Base-by-base conservation (phyloP, 257 asterid genomes). In the Fraxinus excelsior region DNA sequence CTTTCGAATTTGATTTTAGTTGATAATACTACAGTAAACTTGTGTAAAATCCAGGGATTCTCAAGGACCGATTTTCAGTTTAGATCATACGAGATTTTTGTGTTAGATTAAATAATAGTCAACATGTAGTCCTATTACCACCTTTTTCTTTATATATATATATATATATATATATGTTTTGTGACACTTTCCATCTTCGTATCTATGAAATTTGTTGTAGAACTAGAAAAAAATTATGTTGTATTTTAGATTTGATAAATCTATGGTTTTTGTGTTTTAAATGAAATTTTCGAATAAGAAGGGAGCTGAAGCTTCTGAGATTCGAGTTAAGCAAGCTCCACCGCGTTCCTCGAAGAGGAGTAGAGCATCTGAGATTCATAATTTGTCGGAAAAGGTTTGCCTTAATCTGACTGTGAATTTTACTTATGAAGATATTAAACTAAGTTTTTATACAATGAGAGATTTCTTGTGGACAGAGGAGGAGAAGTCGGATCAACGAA, bases 401-500 rank as follows among this genome's bases (percentile, higher is more conserved):
- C 26, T 73, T 76, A 10, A 46, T 78, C 60, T 51, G 62, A 53
- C 26, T 68, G 78, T 42, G 35, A 8, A 58, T 62, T 76, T 72
- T 56, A 19, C 77, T 26, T 67, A 29, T 25, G 49, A 62, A 49
- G 25, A 64, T 75, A 49, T 32, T 62, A 5, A n/a, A 18, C 76
- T 53, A 56, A 12, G 56, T 23, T 70, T 83, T 72, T 70, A 82
- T 79, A 78, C 72, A 75, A 77, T 73, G 35, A 67, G 62, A 37
- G 5, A 46, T 65, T 82, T 32, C 13, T 80, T 71, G 68, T 79
- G 79, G 44, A 72, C 94, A 96, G 99, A 92, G 97, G 91, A 89
- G 99, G 87, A 87, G 99, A 84, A 91, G 97, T 83, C 88, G 94
- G 81, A 96, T 96, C 84, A 96, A 96, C 29, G 98, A 96, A 89